phyloP scores from a whole-genome alignment of 371 early-diverging fungal species.

The Parasitella parasitica region DNA sequence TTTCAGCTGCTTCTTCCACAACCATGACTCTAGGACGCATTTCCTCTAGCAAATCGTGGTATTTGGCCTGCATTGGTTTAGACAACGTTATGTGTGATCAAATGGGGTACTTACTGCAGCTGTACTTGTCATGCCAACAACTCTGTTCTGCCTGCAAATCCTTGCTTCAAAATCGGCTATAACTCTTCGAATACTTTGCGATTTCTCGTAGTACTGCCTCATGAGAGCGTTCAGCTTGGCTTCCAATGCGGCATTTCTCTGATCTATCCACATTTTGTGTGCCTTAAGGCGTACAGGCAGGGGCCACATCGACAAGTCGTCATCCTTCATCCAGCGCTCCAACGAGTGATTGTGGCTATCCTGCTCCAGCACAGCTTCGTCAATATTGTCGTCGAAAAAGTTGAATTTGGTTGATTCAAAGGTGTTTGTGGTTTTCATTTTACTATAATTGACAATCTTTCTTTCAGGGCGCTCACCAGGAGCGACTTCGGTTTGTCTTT shows the following conservation, averaged over 20 bases:
- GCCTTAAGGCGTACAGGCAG: slow-evolving; percentile 51
- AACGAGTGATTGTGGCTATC: slow-evolving; percentile 20
- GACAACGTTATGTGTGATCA: neutral
- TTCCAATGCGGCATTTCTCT: slow-evolving; percentile 30
- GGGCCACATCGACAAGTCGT: slow-evolving; percentile 59
- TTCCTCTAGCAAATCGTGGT: slow-evolving; percentile 54
- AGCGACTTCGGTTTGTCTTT: slow-evolving; percentile 9
- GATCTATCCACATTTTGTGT: slow-evolving; percentile 57
- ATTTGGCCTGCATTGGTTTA: slow-evolving; percentile 48
- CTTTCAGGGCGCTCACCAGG: slow-evolving; percentile 16
- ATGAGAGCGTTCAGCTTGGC: slow-evolving; percentile 32
- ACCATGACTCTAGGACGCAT: slow-evolving; percentile 58
- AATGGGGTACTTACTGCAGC: slow-evolving; percentile 57
- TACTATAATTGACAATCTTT: slow-evolving; percentile 43
- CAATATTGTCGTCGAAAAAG: slow-evolving; percentile 29
- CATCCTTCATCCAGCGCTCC: slow-evolving; percentile 43
- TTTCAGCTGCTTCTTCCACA: slow-evolving; percentile 77
- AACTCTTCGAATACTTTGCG: slow-evolving; percentile 42
- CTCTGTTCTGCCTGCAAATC: slow-evolving; percentile 47
- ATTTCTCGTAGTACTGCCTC: slow-evolving; percentile 35
- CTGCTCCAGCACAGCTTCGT: slow-evolving; percentile 2
- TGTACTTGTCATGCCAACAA: slow-evolving; percentile 73
- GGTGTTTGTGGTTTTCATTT: slow-evolving; percentile 4
- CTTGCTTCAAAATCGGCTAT: slow-evolving; percentile 40
- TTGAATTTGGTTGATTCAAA: slow-evolving; percentile 18